Evolutionary conservation across 106 monocot genomes (phyloP), one percentile per base, ranked within the genome.

Genomic region (Acorus gramineus): DNA sequence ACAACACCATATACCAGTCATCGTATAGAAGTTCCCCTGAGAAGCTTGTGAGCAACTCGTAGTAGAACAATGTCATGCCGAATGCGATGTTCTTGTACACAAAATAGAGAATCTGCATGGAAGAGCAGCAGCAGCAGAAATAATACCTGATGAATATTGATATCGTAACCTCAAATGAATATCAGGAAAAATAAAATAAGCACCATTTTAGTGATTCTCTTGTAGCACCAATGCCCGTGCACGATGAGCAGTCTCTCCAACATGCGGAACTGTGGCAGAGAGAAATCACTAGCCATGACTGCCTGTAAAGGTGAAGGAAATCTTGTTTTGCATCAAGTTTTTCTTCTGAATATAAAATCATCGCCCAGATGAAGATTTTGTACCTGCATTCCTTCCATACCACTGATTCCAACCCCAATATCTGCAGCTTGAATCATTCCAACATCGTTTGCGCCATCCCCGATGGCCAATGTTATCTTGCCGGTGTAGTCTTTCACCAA

Each of bases 261-360:
- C 12, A 51, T 4, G 12, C 42, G 63, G 52, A 73, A 73, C 14
- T 73, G 63, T 44, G 73, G 65, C 14, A 73, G 46, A 3, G 73
- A 73, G 51, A 73, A 73, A 57, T 73, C 73, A 50, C 73, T 73
- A 8, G 73, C 73, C 73, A 73, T 73, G 65, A 73, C 73, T 52
- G 73, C 73, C 73, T 73, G 50, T 65, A 65, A 10, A 8, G 11
- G 53, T 28, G 28, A 28, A 28, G 28, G 28, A 1, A 28, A 28
- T 28, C 28, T 28, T 28, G 28, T 28, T 28, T 28, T 28, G 28
- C 28, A 28, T 28, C 28, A 28, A 28, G 28, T 28, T 28, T 0
- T 28, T 28, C 28, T 28, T 28, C 28, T 28, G 28, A 28, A 28
- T 28, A 28, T 28, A 28, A 28, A 28, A 28, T 28, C 28, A 28